phyloP scores from a whole-genome alignment of 108 stramenopile genomes.

The Cyclotella cryptica region DNA sequence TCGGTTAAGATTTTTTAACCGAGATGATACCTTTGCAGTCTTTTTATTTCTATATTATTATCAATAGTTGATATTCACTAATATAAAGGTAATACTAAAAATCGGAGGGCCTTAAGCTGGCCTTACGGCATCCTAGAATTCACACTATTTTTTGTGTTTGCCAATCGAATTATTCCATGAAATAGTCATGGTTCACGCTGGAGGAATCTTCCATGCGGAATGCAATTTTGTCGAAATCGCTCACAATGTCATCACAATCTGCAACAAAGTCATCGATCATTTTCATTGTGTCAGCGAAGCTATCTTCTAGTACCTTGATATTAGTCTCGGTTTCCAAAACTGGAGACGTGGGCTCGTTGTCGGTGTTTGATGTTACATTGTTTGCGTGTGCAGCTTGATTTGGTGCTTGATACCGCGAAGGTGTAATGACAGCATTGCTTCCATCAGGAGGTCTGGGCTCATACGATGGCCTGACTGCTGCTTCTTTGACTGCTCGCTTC shows the following conservation, averaged over 20 bases:
- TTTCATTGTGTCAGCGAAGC: slow-evolving; percentile 45
- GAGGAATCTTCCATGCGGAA: slow-evolving; percentile 38
- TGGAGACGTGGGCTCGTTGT: not conserved
- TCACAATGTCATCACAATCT: slow-evolving; percentile 41
- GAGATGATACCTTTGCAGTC: too few species aligned
- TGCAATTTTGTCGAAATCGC: slow-evolving; percentile 44
- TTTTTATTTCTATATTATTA: too few species aligned
- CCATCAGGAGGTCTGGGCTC: not conserved
- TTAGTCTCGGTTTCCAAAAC: not conserved
- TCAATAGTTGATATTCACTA: too few species aligned
- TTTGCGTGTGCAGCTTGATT: not conserved
- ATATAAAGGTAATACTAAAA: too few species aligned
- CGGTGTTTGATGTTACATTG: not conserved
- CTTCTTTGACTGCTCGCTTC: slow-evolving; percentile 27
- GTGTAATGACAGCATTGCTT: slow-evolving; percentile 11
- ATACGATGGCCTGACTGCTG: not conserved
- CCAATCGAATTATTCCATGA: too few species aligned
- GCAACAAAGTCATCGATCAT: slow-evolving; percentile 40
- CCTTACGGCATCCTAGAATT: too few species aligned
- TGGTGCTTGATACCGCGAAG: slow-evolving; percentile 9
- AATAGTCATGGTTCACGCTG: not conserved
- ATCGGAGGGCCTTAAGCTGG: too few species aligned
- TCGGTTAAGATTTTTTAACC: too few species aligned
- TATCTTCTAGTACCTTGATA: slow-evolving; percentile 29
- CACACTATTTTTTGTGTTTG: too few species aligned